Evolutionary conservation across 2,329 filamentous ascomycete genomes (phyloP).

Genomic region (Xylaria sp.): DNA sequence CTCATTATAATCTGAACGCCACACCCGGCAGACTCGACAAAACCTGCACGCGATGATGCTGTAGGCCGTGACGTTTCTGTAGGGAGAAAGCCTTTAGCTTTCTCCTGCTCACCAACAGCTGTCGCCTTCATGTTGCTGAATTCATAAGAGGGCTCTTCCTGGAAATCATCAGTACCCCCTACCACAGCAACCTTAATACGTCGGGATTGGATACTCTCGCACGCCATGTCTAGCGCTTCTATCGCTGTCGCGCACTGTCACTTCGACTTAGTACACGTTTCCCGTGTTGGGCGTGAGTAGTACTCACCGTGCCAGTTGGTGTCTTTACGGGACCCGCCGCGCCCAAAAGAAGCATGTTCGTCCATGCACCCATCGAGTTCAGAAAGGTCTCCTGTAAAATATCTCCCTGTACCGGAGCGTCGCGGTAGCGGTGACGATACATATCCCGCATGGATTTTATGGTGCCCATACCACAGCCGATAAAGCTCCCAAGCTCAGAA

Average conservation of each 20-base stretch:
- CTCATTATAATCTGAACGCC: constrained; percentile 99
- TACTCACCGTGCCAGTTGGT: constrained; percentile 94
- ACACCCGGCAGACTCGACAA: constrained; percentile 99
- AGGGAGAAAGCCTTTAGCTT: constrained; percentile 91
- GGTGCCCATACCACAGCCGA: constrained; percentile 97
- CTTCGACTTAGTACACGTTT: no score
- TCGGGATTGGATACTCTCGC: constrained; percentile 96
- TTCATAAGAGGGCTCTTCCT: constrained; percentile 98
- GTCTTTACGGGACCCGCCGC: constrained; percentile 99
- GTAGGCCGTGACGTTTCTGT: constrained; percentile 97
- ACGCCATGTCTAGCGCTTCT: constrained; percentile 96
- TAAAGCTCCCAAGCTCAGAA: constrained; percentile 95
- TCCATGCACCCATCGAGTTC: constrained; percentile 99
- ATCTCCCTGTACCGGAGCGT: constrained; percentile 97
- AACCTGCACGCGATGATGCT: constrained; percentile 93
- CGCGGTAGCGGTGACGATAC: constrained; percentile 96
- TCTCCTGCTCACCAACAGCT: constrained; percentile 69
- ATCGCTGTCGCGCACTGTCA: constrained; percentile 95
- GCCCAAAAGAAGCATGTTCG: constrained; percentile 97
- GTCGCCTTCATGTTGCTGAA: constrained; percentile 99
- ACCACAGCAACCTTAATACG: constrained; percentile 97
- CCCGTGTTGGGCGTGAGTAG: no score
- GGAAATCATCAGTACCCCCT: constrained; percentile 98
- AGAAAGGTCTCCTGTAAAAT: constrained; percentile 99
- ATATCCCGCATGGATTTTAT: constrained; percentile 46